Evolutionary conservation across 805 yeast genomes (phyloP).

Genomic region (Ogataea allantospora): DNA sequence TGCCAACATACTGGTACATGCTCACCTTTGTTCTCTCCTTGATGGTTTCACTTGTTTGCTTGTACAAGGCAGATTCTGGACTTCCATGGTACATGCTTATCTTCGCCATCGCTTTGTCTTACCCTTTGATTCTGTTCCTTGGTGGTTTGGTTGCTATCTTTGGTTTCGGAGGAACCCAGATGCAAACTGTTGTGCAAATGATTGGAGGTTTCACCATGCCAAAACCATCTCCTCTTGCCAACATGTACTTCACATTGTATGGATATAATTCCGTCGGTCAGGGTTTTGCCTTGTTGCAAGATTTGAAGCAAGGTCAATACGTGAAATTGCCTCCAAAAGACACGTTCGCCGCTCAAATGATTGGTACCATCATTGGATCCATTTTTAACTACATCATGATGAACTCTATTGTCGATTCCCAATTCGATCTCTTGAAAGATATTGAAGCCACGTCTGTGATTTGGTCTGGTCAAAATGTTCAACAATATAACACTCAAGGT

Average conservation of each 20-base stretch:
- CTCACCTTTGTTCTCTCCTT: slow-evolving; percentile 30
- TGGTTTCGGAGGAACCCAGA: slow-evolving; percentile 28
- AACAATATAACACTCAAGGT: slow-evolving; percentile 36
- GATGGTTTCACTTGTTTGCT: slow-evolving; percentile 34
- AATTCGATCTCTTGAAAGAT: slow-evolving; percentile 28
- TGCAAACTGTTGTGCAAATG: slow-evolving; percentile 27
- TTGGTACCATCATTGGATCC: slow-evolving; percentile 35
- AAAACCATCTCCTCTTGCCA: slow-evolving; percentile 36
- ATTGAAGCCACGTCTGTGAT: slow-evolving; percentile 31
- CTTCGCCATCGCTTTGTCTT: slow-evolving; percentile 19
- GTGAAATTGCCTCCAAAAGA: slow-evolving; percentile 42
- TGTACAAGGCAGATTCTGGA: slow-evolving; percentile 27
- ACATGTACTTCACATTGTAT: slow-evolving; percentile 40
- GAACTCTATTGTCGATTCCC: slow-evolving; percentile 33
- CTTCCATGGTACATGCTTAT: slow-evolving; percentile 33
- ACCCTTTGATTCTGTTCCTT: slow-evolving; percentile 14
- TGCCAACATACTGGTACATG: slow-evolving; percentile 36
- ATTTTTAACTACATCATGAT: slow-evolving; percentile 30
- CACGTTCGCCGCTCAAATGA: slow-evolving; percentile 42
- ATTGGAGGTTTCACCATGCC: slow-evolving; percentile 42
- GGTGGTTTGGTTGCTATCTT: slow-evolving; percentile 29
- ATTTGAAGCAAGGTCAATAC: slow-evolving; percentile 43
- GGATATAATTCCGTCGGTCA: slow-evolving; percentile 42
- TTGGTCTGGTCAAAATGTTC: slow-evolving; percentile 38
- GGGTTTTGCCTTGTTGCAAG: slow-evolving; percentile 41